Base-by-base conservation (phyloP, 768 basidiomycete species). In the Coprinopsis strossmayeri region DNA sequence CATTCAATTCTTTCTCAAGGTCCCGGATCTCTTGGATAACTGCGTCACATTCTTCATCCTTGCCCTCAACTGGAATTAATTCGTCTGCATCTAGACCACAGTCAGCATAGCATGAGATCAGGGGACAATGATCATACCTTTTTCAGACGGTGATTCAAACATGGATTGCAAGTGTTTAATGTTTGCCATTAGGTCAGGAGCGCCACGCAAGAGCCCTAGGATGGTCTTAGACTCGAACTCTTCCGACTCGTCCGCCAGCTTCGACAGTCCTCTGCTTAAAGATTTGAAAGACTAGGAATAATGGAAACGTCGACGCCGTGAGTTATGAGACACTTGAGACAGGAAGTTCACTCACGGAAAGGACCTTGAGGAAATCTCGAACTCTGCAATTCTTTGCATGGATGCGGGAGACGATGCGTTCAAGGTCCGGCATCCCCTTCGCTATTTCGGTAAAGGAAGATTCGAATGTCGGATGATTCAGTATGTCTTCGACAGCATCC, bases 401-500 rank as follows among this genome's bases (percentile, higher is more conserved):
- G 48, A 98, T 87, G 30, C 96, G 85, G 10, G 93, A 93, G 9
- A 99, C 84, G 49, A 96, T 81, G 12, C 96, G 88, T 61, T 98
- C 91, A 7, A 95, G 76, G 63, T 98, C 95, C 4, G 93, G 93
- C 5, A 96, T 62, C 12, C 84, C 82, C 64, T 90, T 91, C 7
- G 82, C 84, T 18, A 93, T 62, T 43, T 77, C 73, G 18, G 73
- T 77, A 63, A 98, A 98, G 0, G 82, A 76, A 3, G 69, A 72
- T 57, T 88, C 84, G 58, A 93, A 95, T 0, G 74, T 78, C 1
- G 80, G 81, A 55, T 95, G 80, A 20, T 79, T 71, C 59, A 98
- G 80, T 38, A 99, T 76, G 59, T 95, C 95, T 57, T 96, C 74
- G 1, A 99, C 91, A 2, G 96, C 96, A 62, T 98, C 94, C 17